A percentile compares a stretch with the other conserved stretches of the same genome.
These are phyloP conservation scores for Tylopilus sp. DNA, from an alignment of 768 basidiomycete species.

Conservation along the genomic window DNA sequence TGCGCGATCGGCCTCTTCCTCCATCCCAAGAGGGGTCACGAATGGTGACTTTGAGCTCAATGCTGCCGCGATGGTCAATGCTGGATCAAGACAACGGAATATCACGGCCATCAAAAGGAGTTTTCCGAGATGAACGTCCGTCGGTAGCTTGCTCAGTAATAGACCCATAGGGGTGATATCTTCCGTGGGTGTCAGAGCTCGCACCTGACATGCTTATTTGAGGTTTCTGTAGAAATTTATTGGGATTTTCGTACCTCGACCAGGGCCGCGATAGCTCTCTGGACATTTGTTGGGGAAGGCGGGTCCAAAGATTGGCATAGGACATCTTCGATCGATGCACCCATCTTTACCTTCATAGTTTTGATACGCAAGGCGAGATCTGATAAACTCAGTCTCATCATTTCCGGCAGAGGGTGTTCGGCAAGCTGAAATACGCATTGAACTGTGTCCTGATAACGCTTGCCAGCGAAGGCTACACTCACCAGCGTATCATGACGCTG, in stretches of 20 bases:
- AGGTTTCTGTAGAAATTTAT: not conserved
- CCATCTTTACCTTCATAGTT: constrained; percentile 88
- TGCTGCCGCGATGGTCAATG: constrained; percentile 92
- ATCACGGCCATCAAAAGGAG: constrained; percentile 81
- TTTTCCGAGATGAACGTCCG: constrained; percentile 95
- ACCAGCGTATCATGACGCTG: constrained; percentile 78
- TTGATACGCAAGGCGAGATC: constrained; percentile 90
- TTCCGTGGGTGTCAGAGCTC: constrained; percentile 79
- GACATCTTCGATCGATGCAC: constrained; percentile 84
- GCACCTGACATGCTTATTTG: constrained; percentile 49
- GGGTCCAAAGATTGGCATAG: constrained; percentile 87
- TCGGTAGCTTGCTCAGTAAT: constrained; percentile 85
- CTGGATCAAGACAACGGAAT: constrained; percentile 90
- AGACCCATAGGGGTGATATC: constrained; percentile 95
- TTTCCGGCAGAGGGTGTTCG: constrained; percentile 91
- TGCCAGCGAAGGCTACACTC: constrained; percentile 14
- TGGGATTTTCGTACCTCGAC: constrained; percentile 59
- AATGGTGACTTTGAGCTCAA: constrained; percentile 94
- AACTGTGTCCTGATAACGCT: not conserved
- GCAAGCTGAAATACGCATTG: constrained; percentile 54
- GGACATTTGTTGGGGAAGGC: constrained; percentile 80
- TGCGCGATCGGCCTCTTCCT: constrained; percentile 81
- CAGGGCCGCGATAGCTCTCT: constrained; percentile 85
- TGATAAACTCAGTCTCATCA: constrained; percentile 88
- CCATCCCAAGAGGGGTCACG: constrained; percentile 81